A percentile compares a stretch with the other conserved stretches of the same genome.
Conservation (phyloP, 352 stramenopile genomes). For the Globisporangium paddicum region DNA sequence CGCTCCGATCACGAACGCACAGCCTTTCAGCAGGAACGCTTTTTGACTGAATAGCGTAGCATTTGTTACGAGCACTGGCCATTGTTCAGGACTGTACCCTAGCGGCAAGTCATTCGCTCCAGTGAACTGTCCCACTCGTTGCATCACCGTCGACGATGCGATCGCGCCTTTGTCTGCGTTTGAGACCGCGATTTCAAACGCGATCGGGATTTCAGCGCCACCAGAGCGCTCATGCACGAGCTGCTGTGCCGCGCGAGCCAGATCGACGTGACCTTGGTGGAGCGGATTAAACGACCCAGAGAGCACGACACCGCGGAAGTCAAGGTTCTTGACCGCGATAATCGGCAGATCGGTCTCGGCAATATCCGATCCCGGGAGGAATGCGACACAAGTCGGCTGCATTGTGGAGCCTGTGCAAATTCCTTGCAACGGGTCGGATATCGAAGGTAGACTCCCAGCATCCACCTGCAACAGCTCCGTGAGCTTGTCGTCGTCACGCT, state of each 20-base stretch:
- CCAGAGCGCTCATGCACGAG: conserved; percentile 27
- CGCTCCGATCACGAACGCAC: conserved; percentile 84
- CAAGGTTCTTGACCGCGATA: conserved; percentile 27
- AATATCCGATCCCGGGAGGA: conserved; percentile 24
- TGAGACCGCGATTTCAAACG: conserved; percentile 69
- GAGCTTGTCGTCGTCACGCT: conserved; percentile 27
- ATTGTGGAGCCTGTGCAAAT: conserved; percentile 20
- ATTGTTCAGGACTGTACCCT: conserved; percentile 19
- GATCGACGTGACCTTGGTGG: conserved; percentile 64
- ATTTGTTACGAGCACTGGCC: conserved; percentile 77
- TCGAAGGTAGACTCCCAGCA: neutral
- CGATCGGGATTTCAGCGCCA: conserved; percentile 32
- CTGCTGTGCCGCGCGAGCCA: conserved; percentile 43
- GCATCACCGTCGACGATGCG: conserved; percentile 25
- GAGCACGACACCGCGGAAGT: conserved; percentile 59
- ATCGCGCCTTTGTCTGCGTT: conserved; percentile 83
- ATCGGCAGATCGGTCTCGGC: neutral
- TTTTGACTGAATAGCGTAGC: conserved; percentile 81
- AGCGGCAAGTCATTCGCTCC: neutral
- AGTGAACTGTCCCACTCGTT: conserved; percentile 57
- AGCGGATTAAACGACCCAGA: conserved; percentile 84
- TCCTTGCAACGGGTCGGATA: conserved; percentile 22
- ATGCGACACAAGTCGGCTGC: conserved; percentile 38
- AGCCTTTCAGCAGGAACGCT: conserved; percentile 63
- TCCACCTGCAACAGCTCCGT: conserved; percentile 11